These are phyloP conservation scores for Colletotrichum lini DNA, from an alignment of 2,329 filamentous ascomycete genomes.

Conservation along the genomic window DNA sequence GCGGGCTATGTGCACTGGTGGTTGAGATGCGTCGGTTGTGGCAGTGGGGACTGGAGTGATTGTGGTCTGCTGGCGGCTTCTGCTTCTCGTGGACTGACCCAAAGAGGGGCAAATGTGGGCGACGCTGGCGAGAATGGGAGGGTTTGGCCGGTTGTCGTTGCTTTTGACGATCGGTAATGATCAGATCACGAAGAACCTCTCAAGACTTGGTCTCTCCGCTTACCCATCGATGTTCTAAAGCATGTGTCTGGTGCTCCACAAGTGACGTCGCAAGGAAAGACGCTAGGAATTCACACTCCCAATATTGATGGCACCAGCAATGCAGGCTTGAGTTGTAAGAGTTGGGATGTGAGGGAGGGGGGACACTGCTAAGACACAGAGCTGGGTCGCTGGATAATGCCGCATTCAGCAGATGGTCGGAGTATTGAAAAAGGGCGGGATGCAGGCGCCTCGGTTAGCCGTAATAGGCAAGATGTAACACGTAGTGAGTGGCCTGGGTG, in stretches of 20 bases:
- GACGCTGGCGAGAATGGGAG: conserved; percentile 11
- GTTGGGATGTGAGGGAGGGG: conserved; percentile 23
- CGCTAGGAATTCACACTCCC: neutral
- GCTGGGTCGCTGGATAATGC: conserved; percentile 37
- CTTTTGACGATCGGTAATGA: conserved; percentile 32
- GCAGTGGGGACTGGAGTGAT: neutral
- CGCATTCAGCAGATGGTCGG: conserved; percentile 34
- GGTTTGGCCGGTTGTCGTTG: conserved; percentile 22
- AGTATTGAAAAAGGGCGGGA: conserved; percentile 30
- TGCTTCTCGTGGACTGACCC: conserved; percentile 18
- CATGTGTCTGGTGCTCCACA: conserved; percentile 6
- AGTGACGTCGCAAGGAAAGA: conserved; percentile 2
- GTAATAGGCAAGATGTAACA: conserved; percentile 34
- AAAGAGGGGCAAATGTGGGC: conserved; percentile 10
- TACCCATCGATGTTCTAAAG: conserved; percentile 26
- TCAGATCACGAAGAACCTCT: conserved; percentile 17
- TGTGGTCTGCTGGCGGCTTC: conserved; percentile 9
- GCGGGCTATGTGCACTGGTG: conserved; percentile 1
- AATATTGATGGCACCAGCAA: conserved; percentile 9
- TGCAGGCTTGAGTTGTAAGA: conserved; percentile 10
- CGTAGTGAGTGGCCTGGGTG: neutral
- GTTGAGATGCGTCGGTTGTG: conserved; percentile 8
- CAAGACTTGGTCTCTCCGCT: conserved; percentile 15
- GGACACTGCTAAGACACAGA: conserved; percentile 31
- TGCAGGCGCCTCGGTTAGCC: conserved; percentile 38